These are phyloP conservation scores for Intubia oerlemansii DNA, from an alignment of 2,329 filamentous ascomycete species.

Conservation along the genomic window DNA sequence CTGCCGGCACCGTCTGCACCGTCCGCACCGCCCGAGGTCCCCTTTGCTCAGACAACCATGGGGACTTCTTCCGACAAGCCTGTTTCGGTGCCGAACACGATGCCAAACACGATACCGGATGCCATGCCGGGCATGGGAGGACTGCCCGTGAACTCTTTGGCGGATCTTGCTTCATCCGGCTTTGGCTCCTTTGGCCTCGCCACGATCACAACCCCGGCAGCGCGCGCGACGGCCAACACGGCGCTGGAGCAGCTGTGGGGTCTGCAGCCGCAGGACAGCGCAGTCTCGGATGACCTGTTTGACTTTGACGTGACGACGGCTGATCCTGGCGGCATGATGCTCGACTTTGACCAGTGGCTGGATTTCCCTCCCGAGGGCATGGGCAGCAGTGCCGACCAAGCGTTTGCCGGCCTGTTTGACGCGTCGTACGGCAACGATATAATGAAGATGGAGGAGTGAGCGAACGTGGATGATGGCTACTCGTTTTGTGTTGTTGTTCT, in stretches of 20 bases:
- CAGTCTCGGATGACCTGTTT: constrained; percentile 21
- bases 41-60: not conserved
- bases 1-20: too few species aligned
- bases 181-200: too few species aligned
- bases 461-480: constrained; percentile 4
- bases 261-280: constrained; percentile 24
- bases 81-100: not conserved
- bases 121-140: too few species aligned
- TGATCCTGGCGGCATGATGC: constrained; percentile 13
- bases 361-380: constrained; percentile 30
- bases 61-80: constrained; percentile 1
- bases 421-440: constrained; percentile 6
- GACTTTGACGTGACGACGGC: constrained; percentile 30
- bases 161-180: too few species aligned
- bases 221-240: constrained; percentile 13
- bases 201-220: constrained; percentile 2
- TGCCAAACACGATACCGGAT: not conserved
- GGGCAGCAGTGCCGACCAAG: constrained; percentile 9
- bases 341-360: constrained; percentile 37
- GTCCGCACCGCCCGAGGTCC: not conserved
- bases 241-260: constrained; percentile 17
- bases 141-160: too few species aligned
- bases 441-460: constrained; percentile 6
- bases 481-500: not conserved
- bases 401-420: constrained; percentile 11